Evolutionary conservation across 2,329 filamentous ascomycete species (phyloP).

Genomic region (Neofusicoccum laricinum): DNA sequence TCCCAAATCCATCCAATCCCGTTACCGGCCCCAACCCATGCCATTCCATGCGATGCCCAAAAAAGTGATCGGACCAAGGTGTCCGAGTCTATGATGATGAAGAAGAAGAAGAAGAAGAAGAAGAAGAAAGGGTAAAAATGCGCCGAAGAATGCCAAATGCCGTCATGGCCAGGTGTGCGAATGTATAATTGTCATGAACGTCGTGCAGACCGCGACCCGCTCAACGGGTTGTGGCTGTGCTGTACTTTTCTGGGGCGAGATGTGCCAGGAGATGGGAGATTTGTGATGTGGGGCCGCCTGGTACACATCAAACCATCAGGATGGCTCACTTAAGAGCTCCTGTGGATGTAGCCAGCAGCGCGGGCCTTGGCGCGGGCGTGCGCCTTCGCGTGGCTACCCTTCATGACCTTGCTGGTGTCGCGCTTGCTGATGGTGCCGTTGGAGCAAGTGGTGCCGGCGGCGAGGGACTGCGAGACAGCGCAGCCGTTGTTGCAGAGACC

Average conservation of each 20-base stretch:
- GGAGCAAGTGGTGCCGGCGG: slow-evolving; percentile 41
- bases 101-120: neutral
- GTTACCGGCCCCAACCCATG: neutral
- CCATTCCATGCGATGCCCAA: neutral
- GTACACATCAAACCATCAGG: no score
- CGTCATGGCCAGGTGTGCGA: neutral
- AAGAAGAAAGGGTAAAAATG: no score
- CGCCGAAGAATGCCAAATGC: neutral
- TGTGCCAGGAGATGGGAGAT: no score
- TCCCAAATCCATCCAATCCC: neutral
- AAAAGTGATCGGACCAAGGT: neutral
- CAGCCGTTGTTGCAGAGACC: slow-evolving; percentile 45
- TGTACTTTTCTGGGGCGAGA: no score
- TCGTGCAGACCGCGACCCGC: slow-evolving; percentile 4
- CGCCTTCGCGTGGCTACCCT: slow-evolving; percentile 3
- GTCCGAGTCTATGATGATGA: no score
- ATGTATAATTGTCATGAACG: neutral
- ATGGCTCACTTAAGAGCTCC: slow-evolving; percentile 3
- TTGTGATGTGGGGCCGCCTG: no score
- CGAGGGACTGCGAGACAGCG: slow-evolving; percentile 40
- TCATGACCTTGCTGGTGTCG: slow-evolving; percentile 2
- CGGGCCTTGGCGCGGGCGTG: slow-evolving; percentile 3
- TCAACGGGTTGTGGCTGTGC: slow-evolving; percentile 1
- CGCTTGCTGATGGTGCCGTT: slow-evolving; percentile 30
- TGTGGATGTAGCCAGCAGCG: neutral